phyloP scores from a whole-genome alignment of 352 stramenopile species.

The Thalassiosira hispida region DNA sequence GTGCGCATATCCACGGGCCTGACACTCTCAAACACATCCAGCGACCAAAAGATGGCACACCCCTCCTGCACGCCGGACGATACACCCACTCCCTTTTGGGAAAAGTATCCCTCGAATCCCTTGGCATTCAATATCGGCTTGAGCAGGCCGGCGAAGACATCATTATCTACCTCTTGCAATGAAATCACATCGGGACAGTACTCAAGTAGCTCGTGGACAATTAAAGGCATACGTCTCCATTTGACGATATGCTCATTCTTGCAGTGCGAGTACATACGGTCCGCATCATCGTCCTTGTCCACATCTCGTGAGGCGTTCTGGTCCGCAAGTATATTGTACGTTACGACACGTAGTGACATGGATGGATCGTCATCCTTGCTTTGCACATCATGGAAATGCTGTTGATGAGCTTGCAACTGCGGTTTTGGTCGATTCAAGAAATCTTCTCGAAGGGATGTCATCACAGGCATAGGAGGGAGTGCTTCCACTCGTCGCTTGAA shows the following conservation, averaged over 20 bases:
- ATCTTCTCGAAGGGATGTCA: conserved; percentile 35
- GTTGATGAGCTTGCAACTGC: not conserved
- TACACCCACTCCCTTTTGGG: conserved; percentile 50
- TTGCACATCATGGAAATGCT: not conserved
- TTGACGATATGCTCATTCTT: conserved; percentile 53
- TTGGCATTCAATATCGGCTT: conserved; percentile 46
- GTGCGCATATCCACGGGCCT: conserved; percentile 36
- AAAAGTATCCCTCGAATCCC: conserved; percentile 74
- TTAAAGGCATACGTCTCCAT: conserved; percentile 65
- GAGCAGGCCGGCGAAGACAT: conserved; percentile 63
- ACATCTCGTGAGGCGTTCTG: conserved; percentile 59
- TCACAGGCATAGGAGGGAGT: conserved; percentile 43
- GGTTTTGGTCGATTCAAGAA: conserved; percentile 33
- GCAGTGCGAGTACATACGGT: conserved; percentile 68
- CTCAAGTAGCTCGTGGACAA: conserved; percentile 74
- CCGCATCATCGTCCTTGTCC: conserved; percentile 22
- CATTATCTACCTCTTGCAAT: conserved; percentile 82
- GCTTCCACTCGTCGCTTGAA: conserved; percentile 53
- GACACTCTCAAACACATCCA: conserved; percentile 60
- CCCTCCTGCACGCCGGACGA: conserved; percentile 55
- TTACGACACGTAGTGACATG: conserved; percentile 61
- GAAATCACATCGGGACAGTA: conserved; percentile 79
- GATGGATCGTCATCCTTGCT: not conserved
- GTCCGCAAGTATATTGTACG: conserved; percentile 85
- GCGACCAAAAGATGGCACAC: conserved; percentile 70